phyloP scores from a whole-genome alignment of 2,329 filamentous ascomycete genomes.

The Talaromyces sp. region DNA sequence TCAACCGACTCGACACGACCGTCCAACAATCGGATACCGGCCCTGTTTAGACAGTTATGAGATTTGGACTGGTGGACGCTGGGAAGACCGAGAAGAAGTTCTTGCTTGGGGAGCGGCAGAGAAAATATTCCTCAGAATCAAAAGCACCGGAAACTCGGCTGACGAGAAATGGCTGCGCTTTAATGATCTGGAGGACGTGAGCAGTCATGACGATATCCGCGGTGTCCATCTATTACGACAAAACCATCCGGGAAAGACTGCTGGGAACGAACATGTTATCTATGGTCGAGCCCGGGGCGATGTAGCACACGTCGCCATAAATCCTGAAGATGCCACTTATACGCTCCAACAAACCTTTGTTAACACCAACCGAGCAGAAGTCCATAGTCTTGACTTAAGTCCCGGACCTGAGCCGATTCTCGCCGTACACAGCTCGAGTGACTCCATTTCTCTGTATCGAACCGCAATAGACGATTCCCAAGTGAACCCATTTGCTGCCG shows the following conservation, averaged over 20 bases:
- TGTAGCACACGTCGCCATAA: conserved; percentile 37
- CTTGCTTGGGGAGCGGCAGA: conserved; percentile 58
- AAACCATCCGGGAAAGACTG: conserved; percentile 28
- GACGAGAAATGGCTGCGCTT: conserved; percentile 48
- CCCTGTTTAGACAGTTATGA: conserved; percentile 57
- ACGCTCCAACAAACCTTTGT: conserved; percentile 36
- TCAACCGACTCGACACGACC: conserved; percentile 39
- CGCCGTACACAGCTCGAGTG: conserved; percentile 48
- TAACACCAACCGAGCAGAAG: conserved; percentile 39
- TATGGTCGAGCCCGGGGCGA: conserved; percentile 54
- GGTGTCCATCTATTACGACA: conserved; percentile 49
- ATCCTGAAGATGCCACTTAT: conserved; percentile 22
- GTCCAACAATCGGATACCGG: conserved; percentile 52
- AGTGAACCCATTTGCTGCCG: conserved; percentile 32
- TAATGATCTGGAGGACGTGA: conserved; percentile 45
- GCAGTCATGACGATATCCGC: conserved; percentile 57
- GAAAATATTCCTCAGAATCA: conserved; percentile 48
- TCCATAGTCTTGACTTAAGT: conserved; percentile 47
- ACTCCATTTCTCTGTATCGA: conserved; percentile 44
- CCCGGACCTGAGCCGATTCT: conserved; percentile 39
- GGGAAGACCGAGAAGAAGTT: conserved; percentile 50
- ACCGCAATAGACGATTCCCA: conserved; percentile 27
- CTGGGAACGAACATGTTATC: conserved; percentile 44
- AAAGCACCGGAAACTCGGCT: conserved; percentile 33
- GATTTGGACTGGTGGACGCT: conserved; percentile 41